Evolutionary conservation across 257 asterid species (phyloP), one percentile per base, ranked within the genome.

Genomic region (Catharanthus roseus): DNA sequence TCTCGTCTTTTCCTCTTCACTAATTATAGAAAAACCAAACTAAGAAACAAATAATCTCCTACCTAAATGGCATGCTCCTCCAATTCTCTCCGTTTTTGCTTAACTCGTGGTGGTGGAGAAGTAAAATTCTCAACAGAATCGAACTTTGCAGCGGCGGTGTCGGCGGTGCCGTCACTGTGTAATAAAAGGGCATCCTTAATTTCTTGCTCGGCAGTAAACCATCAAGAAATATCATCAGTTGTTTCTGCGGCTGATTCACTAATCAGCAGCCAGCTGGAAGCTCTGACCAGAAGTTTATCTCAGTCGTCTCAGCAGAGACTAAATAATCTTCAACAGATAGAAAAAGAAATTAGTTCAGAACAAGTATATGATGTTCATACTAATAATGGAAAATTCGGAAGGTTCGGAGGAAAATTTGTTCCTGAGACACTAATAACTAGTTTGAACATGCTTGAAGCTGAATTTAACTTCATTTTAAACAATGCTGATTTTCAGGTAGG

Each of bases 401-500:
- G 74, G 68, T 91, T 78, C 5, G 97, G 97, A 39, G 97, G 97
- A 28, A 66, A 74, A 23, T 87, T 85, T 55, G 95, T 91, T 42
- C 96, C 92, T 2, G 93, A 90, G 75, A 87, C 92, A 5, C 83
- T 88, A 4, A 81, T 88, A 18, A 47, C 72, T 67, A 70, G 82
- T 77, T 82, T 90, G 76, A 77, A 69, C 78, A 74, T 28, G 80
- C 97, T 88, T 65, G 88, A 56, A 10, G 75, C 71, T 66, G 96
- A 85, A 29, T 86, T 88, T 80, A 72, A 77, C 28, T 71, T 73
- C 1, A 72, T 77, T 78, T 70, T 85, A 26, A 75, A 18, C 23
- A 88, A 90, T 41, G 70, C 76, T 1, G 73, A 84, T 15, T 90
- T 90, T 78, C 89, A 88, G 93, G 93, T 90, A 16, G 5, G 10